These are phyloP conservation scores for Limonomyces culmigenus DNA, from an alignment of 1,284 basidiomycete species.

Conservation along the genomic window DNA sequence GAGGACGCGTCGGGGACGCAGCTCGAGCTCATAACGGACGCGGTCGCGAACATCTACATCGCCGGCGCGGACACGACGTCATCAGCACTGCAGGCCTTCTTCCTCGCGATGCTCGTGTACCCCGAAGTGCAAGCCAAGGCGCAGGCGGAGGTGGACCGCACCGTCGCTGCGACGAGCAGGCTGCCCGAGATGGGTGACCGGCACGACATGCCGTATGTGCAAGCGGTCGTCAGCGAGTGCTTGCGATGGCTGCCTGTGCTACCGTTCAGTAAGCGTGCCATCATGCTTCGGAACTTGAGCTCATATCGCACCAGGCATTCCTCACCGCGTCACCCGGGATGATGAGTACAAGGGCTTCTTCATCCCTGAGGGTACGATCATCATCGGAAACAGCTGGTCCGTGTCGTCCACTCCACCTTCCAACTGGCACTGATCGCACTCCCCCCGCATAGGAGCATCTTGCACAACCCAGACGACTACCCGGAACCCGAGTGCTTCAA, in stretches of 20 bases:
- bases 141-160: slow-evolving; percentile 12
- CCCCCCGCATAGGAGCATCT: slow-evolving; percentile 7
- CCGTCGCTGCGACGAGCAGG: slow-evolving; percentile 8
- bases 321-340: slow-evolving; percentile 13
- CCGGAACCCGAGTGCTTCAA: slow-evolving; percentile 6
- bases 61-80: no score
- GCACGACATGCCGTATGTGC: slow-evolving; percentile 14
- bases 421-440: not conserved
- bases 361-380: slow-evolving; percentile 18
- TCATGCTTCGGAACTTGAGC: not conserved
- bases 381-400: slow-evolving; percentile 17
- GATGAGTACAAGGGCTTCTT: no score
- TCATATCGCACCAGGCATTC: slow-evolving; percentile 10
- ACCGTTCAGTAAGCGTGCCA: slow-evolving; percentile 1
- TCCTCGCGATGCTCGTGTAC: slow-evolving; percentile 10
- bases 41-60: no score
- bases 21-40: no score
- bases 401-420: not conserved
- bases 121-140: slow-evolving; percentile 10
- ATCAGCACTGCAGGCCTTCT: slow-evolving; percentile 5
- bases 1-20: no score
- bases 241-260: not conserved
- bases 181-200: slow-evolving; percentile 14
- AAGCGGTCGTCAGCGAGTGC: slow-evolving; percentile 13
- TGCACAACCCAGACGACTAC: slow-evolving; percentile 5